These are phyloP conservation scores for Tetrahymena elliotti DNA, from an alignment of 73 alveolate genomes.

Conservation along the genomic window DNA sequence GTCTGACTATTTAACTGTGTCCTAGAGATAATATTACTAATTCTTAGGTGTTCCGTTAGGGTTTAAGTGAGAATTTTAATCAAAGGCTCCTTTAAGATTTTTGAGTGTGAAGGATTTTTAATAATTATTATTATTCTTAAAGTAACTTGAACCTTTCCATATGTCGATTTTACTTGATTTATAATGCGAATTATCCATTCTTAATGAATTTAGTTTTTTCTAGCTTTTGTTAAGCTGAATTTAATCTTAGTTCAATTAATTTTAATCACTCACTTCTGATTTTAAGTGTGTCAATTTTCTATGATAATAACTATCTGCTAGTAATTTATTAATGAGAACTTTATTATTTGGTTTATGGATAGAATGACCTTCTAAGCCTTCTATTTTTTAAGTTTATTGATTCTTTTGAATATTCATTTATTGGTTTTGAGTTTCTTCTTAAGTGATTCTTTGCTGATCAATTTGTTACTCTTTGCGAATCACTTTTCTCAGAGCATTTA, in stretches of 20 bases:
- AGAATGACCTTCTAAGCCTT: neutral
- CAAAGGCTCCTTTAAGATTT: neutral
- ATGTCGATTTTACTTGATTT: neutral
- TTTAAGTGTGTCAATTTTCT: neutral
- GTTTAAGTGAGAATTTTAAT: neutral
- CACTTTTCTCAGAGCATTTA: neutral
- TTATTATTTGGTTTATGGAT: neutral
- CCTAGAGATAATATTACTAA: neutral
- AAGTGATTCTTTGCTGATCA: neutral
- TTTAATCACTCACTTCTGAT: neutral
- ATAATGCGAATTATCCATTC: neutral
- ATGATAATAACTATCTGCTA: neutral
- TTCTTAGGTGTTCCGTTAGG: neutral
- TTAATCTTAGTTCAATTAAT: neutral
- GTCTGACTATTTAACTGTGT: neutral
- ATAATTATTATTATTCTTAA: neutral
- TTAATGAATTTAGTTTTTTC: neutral
- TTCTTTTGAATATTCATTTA: neutral
- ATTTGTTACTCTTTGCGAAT: neutral
- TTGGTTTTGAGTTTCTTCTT: neutral
- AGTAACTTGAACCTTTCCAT: neutral
- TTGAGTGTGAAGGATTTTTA: neutral
- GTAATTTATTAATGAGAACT: neutral
- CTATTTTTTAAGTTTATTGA: neutral
- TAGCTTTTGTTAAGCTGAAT: too few relatives aligned